These are phyloP conservation scores for Cucumis melo DNA, from an alignment of 306 rosid genomes.

Conservation along the genomic window DNA sequence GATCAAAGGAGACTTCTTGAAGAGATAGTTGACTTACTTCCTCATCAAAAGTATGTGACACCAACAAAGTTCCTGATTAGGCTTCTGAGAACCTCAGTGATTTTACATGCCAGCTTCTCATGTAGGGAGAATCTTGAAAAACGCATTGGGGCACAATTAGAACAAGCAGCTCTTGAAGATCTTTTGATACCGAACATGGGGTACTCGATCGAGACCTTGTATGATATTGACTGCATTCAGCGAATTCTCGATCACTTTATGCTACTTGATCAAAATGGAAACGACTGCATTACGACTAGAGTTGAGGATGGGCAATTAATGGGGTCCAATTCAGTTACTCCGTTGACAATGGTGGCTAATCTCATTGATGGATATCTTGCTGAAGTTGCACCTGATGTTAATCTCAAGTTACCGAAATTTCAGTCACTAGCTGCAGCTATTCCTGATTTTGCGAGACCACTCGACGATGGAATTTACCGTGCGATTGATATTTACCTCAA, in stretches of 20 bases:
- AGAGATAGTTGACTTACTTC: constrained; percentile 56
- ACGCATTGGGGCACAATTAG: constrained; percentile 57
- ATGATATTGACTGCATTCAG: constrained; percentile 74
- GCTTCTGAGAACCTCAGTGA: constrained; percentile 56
- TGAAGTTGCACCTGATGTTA: constrained; percentile 84
- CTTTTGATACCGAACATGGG: constrained; percentile 71
- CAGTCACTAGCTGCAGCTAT: constrained; percentile 62
- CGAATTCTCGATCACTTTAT: constrained; percentile 84
- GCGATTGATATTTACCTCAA: constrained; percentile 79
- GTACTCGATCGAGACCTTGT: constrained; percentile 69
- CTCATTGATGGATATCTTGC: constrained; percentile 73
- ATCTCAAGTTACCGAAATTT: constrained; percentile 53
- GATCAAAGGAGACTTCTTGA: constrained; percentile 68
- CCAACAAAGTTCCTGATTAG: constrained; percentile 56
- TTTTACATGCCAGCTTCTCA: constrained; percentile 39
- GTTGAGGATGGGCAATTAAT: constrained; percentile 44
- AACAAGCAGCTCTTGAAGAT: constrained; percentile 66
- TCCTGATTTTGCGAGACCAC: constrained; percentile 65
- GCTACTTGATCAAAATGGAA: constrained; percentile 29
- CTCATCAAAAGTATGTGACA: constrained; percentile 38
- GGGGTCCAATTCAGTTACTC: constrained; percentile 31
- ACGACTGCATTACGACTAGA: constrained; percentile 26
- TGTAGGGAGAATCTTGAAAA: constrained; percentile 54
- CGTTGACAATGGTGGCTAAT: constrained; percentile 59
- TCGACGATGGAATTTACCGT: constrained; percentile 77